Percentiles rank a stretch among this genome's conserved stretches.
These are phyloP conservation scores for Ogataea minuta DNA, from an alignment of 805 yeast genomes.

Conservation along the genomic window DNA sequence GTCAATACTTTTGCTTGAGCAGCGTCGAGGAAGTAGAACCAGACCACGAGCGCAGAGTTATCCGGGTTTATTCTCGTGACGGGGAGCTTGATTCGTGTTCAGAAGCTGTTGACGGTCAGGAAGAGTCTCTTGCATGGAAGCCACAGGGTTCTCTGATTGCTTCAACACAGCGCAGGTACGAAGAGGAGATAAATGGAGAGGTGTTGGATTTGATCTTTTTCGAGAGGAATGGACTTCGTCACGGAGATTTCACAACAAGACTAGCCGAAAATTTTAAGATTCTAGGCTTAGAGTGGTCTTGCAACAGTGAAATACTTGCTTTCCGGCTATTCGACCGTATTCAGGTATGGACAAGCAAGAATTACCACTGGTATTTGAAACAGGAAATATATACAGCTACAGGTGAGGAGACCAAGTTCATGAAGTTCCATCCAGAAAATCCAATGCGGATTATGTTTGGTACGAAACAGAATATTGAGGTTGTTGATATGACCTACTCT, in stretches of 20 bases:
- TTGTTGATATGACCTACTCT: constrained; percentile 65
- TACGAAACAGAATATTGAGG: constrained; percentile 49
- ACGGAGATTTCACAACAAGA: constrained; percentile 77
- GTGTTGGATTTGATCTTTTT: constrained; percentile 66
- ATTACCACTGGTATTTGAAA: constrained; percentile 94
- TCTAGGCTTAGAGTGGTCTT: constrained; percentile 68
- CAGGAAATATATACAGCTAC: constrained; percentile 55
- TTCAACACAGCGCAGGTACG: constrained; percentile 64
- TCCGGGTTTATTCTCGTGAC: constrained; percentile 78
- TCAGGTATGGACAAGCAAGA: constrained; percentile 89
- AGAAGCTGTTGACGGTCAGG: constrained; percentile 85
- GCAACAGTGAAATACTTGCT: constrained; percentile 75
- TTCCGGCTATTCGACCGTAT: constrained; percentile 58
- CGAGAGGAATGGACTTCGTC: constrained; percentile 90
- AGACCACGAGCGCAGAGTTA: constrained; percentile 59
- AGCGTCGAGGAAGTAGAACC: constrained; percentile 52
- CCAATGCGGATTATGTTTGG: constrained; percentile 73
- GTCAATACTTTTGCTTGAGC: constrained; percentile 74
- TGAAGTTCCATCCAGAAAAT: constrained; percentile 88
- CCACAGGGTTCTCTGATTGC: constrained; percentile 90
- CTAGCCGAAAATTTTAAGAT: constrained; percentile 52
- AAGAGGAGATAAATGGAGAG: constrained; percentile 47
- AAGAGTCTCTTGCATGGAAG: constrained; percentile 76
- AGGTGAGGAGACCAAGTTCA: constrained; percentile 38
- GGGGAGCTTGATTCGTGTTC: constrained; percentile 80